Conservation (phyloP, 768 basidiomycete species). For the Mycena albidolilacea region DNA sequence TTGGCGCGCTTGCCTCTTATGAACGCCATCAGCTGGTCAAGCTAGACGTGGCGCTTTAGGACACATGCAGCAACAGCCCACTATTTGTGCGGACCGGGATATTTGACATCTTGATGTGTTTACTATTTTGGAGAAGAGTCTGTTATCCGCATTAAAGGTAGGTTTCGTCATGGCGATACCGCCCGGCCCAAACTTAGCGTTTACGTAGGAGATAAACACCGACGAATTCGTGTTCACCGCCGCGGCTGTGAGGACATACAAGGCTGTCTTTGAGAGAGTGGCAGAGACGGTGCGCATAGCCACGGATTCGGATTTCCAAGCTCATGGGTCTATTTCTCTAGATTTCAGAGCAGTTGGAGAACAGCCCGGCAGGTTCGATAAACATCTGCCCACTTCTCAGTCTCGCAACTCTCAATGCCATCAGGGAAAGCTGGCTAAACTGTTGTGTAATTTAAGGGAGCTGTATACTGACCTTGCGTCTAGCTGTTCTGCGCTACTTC, state of each 20-base stretch:
- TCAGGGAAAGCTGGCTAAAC: slow-evolving; percentile 6
- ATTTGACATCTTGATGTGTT: not conserved
- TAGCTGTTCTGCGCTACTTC: not conserved
- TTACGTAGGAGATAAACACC: not conserved
- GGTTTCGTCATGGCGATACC: not conserved
- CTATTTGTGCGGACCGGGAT: not conserved
- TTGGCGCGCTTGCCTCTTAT: not conserved
- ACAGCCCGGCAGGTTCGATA: not conserved
- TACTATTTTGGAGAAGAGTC: not conserved
- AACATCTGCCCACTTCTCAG: slow-evolving; percentile 6
- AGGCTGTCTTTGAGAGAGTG: not conserved
- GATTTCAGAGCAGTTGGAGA: slow-evolving; percentile 5
- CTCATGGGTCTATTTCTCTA: not conserved
- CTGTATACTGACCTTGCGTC: not conserved
- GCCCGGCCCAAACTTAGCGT: too few species aligned
- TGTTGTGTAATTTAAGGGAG: not conserved
- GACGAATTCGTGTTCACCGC: slow-evolving; percentile 8
- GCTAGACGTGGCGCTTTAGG: not conserved
- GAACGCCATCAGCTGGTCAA: not conserved
- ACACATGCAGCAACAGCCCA: slow-evolving; percentile 14
- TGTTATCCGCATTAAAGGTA: not conserved
- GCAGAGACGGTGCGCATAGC: slow-evolving; percentile 1
- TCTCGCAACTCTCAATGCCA: not conserved
- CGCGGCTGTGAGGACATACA: not conserved
- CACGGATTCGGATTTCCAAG: not conserved